Evolutionary conservation across 768 basidiomycete genomes (phyloP).

Genomic region (Hypholoma sublateritium): DNA sequence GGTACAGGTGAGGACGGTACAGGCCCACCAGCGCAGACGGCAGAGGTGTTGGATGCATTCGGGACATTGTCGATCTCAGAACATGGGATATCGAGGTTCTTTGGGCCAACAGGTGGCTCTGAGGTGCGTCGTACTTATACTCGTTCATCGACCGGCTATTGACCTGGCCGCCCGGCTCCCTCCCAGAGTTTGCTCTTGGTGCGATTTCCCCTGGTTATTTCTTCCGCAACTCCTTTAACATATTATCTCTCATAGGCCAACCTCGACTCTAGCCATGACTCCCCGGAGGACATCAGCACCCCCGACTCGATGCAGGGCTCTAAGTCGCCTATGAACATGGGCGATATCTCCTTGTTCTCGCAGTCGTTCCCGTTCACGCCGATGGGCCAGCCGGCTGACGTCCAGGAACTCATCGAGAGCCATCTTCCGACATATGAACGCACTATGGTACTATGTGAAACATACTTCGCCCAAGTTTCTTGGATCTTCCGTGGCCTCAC

Average conservation of each 20-base stretch:
- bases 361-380: slow-evolving; percentile 67
- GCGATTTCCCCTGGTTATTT: slow-evolving; percentile 8
- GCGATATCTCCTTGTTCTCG: slow-evolving; percentile 49
- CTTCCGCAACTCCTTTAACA: slow-evolving; percentile 22
- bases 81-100: slow-evolving; percentile 60
- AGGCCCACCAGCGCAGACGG: slow-evolving; percentile 7
- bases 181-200: slow-evolving; percentile 26
- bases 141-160: background rate
- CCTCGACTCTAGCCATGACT: slow-evolving; percentile 19
- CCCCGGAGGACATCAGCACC: slow-evolving; percentile 20
- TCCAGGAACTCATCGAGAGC: slow-evolving; percentile 47
- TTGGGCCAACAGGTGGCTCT: slow-evolving; percentile 66
- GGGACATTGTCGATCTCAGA: slow-evolving; percentile 62
- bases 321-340: slow-evolving; percentile 18
- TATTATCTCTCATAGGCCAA: slow-evolving; percentile 24
- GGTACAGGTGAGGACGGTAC: slow-evolving; percentile 17
- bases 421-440: slow-evolving; percentile 56
- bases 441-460: slow-evolving; percentile 56
- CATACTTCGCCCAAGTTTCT: slow-evolving; percentile 60
- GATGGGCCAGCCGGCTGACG: slow-evolving; percentile 43
- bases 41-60: slow-evolving; percentile 54
- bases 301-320: slow-evolving; percentile 23
- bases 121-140: slow-evolving; percentile 46
- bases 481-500: slow-evolving; percentile 66
- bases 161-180: slow-evolving; percentile 1